Evolutionary conservation across 2,329 filamentous ascomycete species (phyloP), one percentile per base, ranked within the genome.

Genomic region (Aspergillus sp.): DNA sequence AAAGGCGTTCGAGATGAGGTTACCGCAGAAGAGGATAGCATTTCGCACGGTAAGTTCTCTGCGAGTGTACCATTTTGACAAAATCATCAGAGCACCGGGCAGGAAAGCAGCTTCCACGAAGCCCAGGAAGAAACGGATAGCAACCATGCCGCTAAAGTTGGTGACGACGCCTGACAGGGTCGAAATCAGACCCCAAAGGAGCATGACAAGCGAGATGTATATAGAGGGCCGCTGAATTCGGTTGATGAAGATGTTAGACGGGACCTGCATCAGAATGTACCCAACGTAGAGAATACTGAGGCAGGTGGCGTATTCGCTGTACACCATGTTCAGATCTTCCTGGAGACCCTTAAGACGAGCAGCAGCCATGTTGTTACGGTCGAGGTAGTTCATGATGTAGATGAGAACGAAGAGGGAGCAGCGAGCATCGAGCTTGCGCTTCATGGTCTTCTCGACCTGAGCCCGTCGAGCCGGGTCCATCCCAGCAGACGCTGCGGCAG

Each of bases 171-270:
- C 85, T 0, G 80, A 84, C 11, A 83, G 72, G 0, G 82, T 85
- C 3, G 83, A 86, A 53, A 88, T 78, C 12, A 85, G 66, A 47
- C 85, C 85, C 85, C 85, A 88, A 11, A 85, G 61, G 1, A 76
- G 72, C 78, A 81, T 80, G 42, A 74, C 75, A 7, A 78, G 72
- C 0, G 77, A 76, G 4, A 76, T 75, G n/a, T 70, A 70, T n/a
- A 74, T 73, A 65, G 76, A 80, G 1, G 71, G 74, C 17, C 79
- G 68, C 69, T 77, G 76, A 57, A 76, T 76, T 5, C 73, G 74
- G 30, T 78, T 78, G 52, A 81, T 71, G 53, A 78, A 73, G 26
- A 81, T 66, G 60, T 80, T 81, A 18, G 76, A 78, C 0, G 78
- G 79, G 7, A 56, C 45, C 30, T 56, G 53, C 45, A 56, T 49